Evolutionary conservation across 208 protist genomes (phyloP).

Genomic region (Wallacemonas collosoma): DNA sequence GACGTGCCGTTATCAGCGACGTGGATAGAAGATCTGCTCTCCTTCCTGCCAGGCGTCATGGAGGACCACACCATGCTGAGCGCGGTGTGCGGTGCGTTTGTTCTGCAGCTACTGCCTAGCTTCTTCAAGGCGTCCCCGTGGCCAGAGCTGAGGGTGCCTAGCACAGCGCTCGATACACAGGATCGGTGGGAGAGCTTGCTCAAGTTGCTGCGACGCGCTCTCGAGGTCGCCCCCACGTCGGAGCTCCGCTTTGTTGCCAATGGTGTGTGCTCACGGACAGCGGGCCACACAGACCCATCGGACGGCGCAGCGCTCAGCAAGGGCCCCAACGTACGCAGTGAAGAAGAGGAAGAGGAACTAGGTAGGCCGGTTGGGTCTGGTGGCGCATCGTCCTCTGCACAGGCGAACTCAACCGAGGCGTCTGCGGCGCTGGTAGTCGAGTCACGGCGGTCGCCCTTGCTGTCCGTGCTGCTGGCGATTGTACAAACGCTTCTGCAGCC

Average conservation of each 20-base stretch:
- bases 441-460: constrained; percentile 4
- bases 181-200: background rate
- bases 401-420: no score
- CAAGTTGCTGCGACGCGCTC: constrained; percentile 1
- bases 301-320: no score
- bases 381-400: background rate
- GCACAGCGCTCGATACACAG: constrained; percentile 11
- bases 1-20: constrained; percentile 15
- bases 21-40: constrained; percentile 59
- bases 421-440: no score
- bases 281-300: no score
- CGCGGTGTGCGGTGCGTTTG: constrained; percentile 56
- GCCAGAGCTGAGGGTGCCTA: constrained; percentile 17
- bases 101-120: constrained; percentile 25
- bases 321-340: background rate
- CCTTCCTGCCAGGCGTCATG: constrained; percentile 29
- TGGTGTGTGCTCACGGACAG: background rate
- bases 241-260: constrained; percentile 5
- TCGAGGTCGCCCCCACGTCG: background rate
- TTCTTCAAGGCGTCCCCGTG: background rate
- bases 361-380: constrained; percentile 11
- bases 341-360: constrained; percentile 41
- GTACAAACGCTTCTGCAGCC: constrained; percentile 9
- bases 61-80: constrained; percentile 44
- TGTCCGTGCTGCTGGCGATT: background rate